Base-by-base conservation (phyloP, 352 stramenopile genomes). In the Aphanomyces stellatus region DNA sequence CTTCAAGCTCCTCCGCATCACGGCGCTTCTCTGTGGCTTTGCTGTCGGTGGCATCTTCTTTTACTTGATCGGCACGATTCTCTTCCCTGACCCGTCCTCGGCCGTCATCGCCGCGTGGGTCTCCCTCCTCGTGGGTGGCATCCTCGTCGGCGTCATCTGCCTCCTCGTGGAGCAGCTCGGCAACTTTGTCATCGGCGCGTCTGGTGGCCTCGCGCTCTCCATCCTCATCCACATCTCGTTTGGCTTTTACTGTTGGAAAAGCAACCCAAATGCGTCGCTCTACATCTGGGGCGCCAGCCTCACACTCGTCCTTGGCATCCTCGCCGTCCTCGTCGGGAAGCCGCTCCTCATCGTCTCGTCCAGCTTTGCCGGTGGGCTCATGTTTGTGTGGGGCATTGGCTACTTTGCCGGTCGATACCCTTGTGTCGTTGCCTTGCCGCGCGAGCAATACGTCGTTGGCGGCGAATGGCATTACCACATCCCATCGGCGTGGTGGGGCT, bases 11-110 rank as follows among this genome's bases (percentile, higher is more conserved):
- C 77, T 85, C 48, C 81, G 77, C 3, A 74, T 76, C 1, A 80
- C 78, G 0, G 80, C 86, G 19, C 81, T 91, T 42, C 73, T 79
- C 49, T 88, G 80, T 66, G 82, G 76, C 37, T 91, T 93, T 56
- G 74, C 88, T 19, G 53, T 85, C 2, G 85, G 85, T 22, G 82
- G 81, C 3, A 72, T 93, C 51, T 77, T 83, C 31, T 71, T 85
- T 2, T 77, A 80, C 3, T 72, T 78, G 1, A 66, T 90, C 22
- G 69, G 73, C 4, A 72, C 79, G 41, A 70, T 73, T 22, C 55
- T 68, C 33, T 80, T 79, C 57, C 63, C 65, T 42, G 63, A 51
- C 13, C 51, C 67, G 22, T 33, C 71, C 56, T 80, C 66, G 60
- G 78, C 81, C 56, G 74, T 62, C 4, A 74, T 73, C 3, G 77